Evolutionary conservation across 2,329 filamentous ascomycete genomes (phyloP), one percentile per base, ranked within the genome.

Genomic region (Cladosporium velox): DNA sequence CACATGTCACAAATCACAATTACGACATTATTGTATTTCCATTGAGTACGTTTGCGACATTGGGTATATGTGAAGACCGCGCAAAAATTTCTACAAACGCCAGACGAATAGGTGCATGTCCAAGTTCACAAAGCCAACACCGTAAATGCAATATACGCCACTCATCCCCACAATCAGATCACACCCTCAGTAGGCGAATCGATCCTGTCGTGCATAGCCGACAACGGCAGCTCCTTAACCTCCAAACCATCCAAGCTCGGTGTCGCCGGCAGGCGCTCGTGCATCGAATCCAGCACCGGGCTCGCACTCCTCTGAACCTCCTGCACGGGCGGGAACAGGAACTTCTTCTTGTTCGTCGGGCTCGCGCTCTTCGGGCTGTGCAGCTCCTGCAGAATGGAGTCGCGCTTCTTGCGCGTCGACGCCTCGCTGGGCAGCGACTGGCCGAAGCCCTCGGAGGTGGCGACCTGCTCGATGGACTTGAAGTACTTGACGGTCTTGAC

Each of bases 401-500:
- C 73, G 24, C 75, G 74, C 64, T 78, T 79, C 49, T 70, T 70
- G 24, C 71, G 67, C 10, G 74, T 71, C 54, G 69, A 67, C 51
- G 73, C 74, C 59, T 70, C 71, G 10, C 75, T 72, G 4, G 78
- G 77, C 30, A 83, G 74, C 67, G 76, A 77, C 71, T 83, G 81
- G 15, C 76, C 77, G 70, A 82, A 81, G 5, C 81, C 81, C 65
- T 80, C 75, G 59, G 80, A 78, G 21, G 73, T 74, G 24, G 80
- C 80, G 61, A 83, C 80, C 68, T 76, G 77, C 70, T 84, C 82
- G 71, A 83, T 83, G 64, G 79, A 81, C 74, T 82, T 82, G 75
- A 83, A 83, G 73, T 84, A 83, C 74, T 75, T 76, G 59, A 77
- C 75, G 59, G 76, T 83, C 77, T 80, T 80, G 71, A 79, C 80